Percentiles rank a stretch among this genome's conserved stretches.
Evolutionary conservation across 2,329 filamentous ascomycete genomes (phyloP).

Genomic region (Microsporum canis): DNA sequence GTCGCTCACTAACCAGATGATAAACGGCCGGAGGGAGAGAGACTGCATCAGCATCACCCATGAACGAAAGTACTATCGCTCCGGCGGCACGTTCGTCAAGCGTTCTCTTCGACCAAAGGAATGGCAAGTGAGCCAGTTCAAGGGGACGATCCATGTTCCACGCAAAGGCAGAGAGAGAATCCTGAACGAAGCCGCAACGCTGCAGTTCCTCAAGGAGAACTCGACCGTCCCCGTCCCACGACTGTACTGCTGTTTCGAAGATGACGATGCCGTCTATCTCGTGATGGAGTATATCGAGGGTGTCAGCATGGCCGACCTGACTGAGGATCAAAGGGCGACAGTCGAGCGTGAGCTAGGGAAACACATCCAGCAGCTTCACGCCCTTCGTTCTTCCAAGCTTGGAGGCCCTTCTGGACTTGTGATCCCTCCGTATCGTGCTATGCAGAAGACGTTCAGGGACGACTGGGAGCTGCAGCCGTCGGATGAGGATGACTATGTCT

Average conservation of each 20-base stretch:
- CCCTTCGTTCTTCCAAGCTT: neutral
- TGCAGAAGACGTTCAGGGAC: neutral
- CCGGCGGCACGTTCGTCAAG: constrained; percentile 12
- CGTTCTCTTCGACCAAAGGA: constrained; percentile 15
- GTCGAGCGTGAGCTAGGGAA: neutral
- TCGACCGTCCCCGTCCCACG: constrained; percentile 10
- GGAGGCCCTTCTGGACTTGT: neutral
- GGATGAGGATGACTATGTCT: constrained; percentile 6
- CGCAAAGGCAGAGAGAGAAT: constrained; percentile 4
- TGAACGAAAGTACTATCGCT: constrained; percentile 16
- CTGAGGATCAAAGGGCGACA: neutral
- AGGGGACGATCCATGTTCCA: neutral
- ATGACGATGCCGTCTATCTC: constrained; percentile 6
- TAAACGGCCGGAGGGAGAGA: constrained; percentile 9
- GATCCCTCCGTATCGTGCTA: neutral
- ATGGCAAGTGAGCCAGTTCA: constrained; percentile 13
- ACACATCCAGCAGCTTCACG: neutral
- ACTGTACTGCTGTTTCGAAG: constrained; percentile 3
- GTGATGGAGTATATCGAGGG: constrained; percentile 4
- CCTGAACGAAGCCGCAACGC: constrained; percentile 10
- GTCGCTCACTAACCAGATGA: constrained; percentile 5
- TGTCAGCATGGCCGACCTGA: neutral
- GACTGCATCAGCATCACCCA: constrained; percentile 13
- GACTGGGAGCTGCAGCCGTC: constrained; percentile 5
- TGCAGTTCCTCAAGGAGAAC: constrained; percentile 7